phyloP scores from a whole-genome alignment of 2,329 filamentous ascomycete genomes.

The Aspergillus sp. region DNA sequence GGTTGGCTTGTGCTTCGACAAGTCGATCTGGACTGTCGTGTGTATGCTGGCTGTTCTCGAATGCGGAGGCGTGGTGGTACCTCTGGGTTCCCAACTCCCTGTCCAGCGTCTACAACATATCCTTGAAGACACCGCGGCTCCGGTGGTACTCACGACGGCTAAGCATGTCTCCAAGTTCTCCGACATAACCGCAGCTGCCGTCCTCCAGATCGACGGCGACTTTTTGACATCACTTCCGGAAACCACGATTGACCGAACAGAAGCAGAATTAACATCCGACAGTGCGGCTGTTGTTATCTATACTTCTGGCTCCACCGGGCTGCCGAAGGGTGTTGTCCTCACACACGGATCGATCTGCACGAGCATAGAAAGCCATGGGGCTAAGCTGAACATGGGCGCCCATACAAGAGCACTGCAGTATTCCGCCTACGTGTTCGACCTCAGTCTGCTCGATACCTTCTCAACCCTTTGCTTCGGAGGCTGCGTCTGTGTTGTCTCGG shows the following conservation, averaged over 20 bases:
- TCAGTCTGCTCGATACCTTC: constrained; percentile 55
- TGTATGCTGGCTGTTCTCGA: constrained; percentile 12
- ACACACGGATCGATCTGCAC: constrained; percentile 57
- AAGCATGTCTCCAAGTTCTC: constrained; percentile 6
- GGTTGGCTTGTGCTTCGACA: constrained; percentile 14
- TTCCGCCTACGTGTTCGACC: constrained; percentile 53
- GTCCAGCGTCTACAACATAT: constrained; percentile 30
- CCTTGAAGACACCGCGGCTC: constrained; percentile 25
- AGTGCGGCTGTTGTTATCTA: constrained; percentile 70
- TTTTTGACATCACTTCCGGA: not conserved
- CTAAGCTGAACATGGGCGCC: constrained; percentile 30
- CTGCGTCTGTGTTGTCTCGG: constrained; percentile 59
- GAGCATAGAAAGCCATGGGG: constrained; percentile 8
- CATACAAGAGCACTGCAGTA: constrained; percentile 44
- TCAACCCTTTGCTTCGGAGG: constrained; percentile 57
- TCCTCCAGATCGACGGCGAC: constrained; percentile 71
- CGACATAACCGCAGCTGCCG: constrained; percentile 29
- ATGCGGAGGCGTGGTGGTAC: constrained; percentile 32
- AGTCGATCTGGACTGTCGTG: constrained; percentile 9
- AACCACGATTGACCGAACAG: not conserved
- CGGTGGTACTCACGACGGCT: constrained; percentile 23
- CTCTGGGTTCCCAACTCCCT: constrained; percentile 35
- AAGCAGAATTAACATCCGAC: not conserved
- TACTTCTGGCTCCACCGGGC: constrained; percentile 80
- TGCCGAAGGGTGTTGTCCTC: constrained; percentile 83